Evolutionary conservation across 805 yeast genomes (phyloP).

Genomic region (Hanseniaspora vineae): DNA sequence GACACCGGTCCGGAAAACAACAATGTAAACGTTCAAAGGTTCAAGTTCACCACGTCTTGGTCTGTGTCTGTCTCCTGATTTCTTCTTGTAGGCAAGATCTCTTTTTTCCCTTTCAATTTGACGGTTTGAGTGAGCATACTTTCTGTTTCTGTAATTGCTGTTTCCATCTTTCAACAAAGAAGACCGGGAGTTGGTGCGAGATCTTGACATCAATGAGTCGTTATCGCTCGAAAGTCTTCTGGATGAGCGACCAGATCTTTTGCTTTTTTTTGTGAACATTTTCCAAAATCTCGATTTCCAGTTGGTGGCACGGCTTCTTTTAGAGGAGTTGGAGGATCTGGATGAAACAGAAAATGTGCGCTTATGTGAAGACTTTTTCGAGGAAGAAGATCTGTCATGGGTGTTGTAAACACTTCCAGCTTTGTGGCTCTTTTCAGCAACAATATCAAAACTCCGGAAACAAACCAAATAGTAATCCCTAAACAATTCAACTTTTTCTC

Average conservation of each 20-base stretch:
- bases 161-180: background rate
- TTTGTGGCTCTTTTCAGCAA: conserved; percentile 39
- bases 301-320: background rate
- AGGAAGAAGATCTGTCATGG: conserved; percentile 2
- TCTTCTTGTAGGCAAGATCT: conserved; percentile 29
- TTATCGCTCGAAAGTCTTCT: background rate
- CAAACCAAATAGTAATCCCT: conserved; percentile 85
- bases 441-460: conserved; percentile 73
- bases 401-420: conserved; percentile 1
- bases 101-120: conserved; percentile 17
- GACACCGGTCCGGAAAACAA: conserved; percentile 85
- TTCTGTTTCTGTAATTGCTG: background rate
- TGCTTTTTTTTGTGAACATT: background rate
- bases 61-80: conserved; percentile 32
- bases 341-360: background rate
- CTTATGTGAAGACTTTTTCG: conserved; percentile 4
- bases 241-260: background rate
- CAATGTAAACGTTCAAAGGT: conserved; percentile 85
- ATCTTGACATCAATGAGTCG: background rate
- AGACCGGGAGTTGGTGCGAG: background rate
- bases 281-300: background rate
- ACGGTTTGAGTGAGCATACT: background rate
- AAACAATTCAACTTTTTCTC: conserved; percentile 91
- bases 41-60: conserved; percentile 47
- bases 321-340: background rate